Conservation (phyloP, 2,329 filamentous ascomycete genomes). For the Cladosporium colombiae region DNA sequence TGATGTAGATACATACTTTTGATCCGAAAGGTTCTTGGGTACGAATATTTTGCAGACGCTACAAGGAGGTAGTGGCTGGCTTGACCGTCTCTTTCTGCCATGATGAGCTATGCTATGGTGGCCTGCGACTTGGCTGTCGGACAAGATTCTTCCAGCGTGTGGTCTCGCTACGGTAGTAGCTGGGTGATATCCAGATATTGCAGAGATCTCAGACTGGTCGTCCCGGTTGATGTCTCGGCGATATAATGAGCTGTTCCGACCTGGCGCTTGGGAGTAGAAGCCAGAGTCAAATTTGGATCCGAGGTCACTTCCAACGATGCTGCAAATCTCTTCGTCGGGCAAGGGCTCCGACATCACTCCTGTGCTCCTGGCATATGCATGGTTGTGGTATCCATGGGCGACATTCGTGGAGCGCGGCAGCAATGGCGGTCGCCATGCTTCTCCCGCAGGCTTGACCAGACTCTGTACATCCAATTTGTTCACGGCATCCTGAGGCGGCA, state of each 20-base stretch:
- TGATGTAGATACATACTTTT: constrained; percentile 11
- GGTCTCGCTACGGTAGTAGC: neutral
- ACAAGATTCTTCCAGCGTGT: neutral
- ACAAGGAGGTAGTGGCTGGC: constrained; percentile 7
- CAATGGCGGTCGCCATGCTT: neutral
- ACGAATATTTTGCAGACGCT: neutral
- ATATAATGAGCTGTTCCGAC: neutral
- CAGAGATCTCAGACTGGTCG: neutral
- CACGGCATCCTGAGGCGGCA: neutral
- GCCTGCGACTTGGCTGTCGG: neutral
- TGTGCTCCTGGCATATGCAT: neutral
- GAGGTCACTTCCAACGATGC: neutral
- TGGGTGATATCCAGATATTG: neutral
- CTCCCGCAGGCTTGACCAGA: constrained; percentile 2
- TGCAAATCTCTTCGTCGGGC: neutral
- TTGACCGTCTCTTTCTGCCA: neutral
- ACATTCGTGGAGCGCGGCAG: neutral
- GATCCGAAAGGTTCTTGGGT: constrained; percentile 24
- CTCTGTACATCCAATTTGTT: neutral
- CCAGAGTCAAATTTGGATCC: neutral
- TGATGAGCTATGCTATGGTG: neutral
- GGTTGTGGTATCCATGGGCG: neutral
- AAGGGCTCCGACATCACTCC: constrained; percentile 9
- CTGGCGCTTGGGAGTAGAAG: neutral
- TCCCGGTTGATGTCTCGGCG: neutral